Percentiles rank a stretch among this genome's conserved stretches.
These are phyloP conservation scores for Trematosphaeria pertusa DNA, from an alignment of 2,329 filamentous ascomycete species.

Conservation along the genomic window DNA sequence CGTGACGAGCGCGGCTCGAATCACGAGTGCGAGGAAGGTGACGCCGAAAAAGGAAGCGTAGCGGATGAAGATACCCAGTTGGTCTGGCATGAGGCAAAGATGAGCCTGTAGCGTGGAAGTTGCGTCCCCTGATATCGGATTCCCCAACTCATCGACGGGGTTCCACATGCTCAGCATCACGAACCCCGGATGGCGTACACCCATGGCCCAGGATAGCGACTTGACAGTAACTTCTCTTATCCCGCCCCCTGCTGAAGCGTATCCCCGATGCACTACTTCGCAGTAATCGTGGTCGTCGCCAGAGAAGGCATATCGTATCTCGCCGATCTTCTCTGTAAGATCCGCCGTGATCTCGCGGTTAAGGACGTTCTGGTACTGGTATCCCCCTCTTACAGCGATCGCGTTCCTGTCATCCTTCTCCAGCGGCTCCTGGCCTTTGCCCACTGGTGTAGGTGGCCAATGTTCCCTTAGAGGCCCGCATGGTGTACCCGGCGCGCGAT, in stretches of 20 bases:
- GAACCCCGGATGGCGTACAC: slow-evolving; percentile 85
- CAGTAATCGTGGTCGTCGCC: slow-evolving; percentile 99
- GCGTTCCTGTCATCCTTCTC: slow-evolving; percentile 75
- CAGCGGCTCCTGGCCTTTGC: slow-evolving; percentile 63
- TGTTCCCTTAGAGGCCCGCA: slow-evolving; percentile 88
- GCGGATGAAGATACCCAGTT: slow-evolving; percentile 80
- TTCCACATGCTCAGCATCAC: slow-evolving; percentile 92
- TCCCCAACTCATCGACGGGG: slow-evolving; percentile 69
- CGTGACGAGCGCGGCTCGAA: slow-evolving; percentile 52
- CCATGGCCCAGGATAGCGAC: slow-evolving; percentile 95
- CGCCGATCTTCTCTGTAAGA: slow-evolving; percentile 78
- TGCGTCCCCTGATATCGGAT: slow-evolving; percentile 47
- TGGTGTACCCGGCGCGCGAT: slow-evolving; percentile 79
- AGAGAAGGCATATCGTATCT: slow-evolving; percentile 86
- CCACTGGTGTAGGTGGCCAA: slow-evolving; percentile 73
- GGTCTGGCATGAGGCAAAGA: slow-evolving; percentile 88
- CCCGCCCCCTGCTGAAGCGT: slow-evolving; percentile 63
- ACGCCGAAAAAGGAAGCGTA: slow-evolving; percentile 71
- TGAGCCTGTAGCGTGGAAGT: slow-evolving; percentile 79
- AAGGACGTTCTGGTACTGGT: slow-evolving; percentile 97
- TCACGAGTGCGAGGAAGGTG: slow-evolving; percentile 57
- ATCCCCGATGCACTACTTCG: slow-evolving; percentile 78
- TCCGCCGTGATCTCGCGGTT: slow-evolving; percentile 76
- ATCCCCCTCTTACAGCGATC: slow-evolving; percentile 78
- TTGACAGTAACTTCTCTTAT: slow-evolving; percentile 90